Base-by-base conservation (phyloP, 2,329 filamentous ascomycete genomes). In the Lachnellula suecica region DNA sequence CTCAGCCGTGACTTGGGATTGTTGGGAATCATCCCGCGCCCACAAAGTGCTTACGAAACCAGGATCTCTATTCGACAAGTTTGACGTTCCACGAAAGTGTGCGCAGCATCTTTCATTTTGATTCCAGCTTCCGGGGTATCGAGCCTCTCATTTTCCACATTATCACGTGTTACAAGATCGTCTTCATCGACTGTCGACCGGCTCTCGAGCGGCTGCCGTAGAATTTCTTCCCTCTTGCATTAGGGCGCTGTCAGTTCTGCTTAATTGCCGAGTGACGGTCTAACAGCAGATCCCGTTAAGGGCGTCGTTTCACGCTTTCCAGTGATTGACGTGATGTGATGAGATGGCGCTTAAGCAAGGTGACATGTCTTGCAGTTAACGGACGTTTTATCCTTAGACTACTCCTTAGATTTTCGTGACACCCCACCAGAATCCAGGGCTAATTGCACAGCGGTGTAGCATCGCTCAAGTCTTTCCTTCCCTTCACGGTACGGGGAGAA, bases 291-390 rank as follows among this genome's bases (percentile, higher is more conserved):
- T 15, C 29, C 8, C 8, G 29, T 15, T 22, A 10, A 19, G 46
- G 24, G 44, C 49, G 34, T 47, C 31, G 20, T 47, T 56, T 45
- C 52, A 35, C 49, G 47, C 20, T 23, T 43, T 44, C 22, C 34
- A 42, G 31, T 42, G 48, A 53, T 51, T 49, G 49, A 47, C 38
- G 47, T 49, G 47, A 56, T 52, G 54, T 52, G 53, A 60, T 53
- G 50, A 52, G 52, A 56, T 55, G 52, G 59, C 57, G 59, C 59
- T 59, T 61, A 61, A 48, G 59, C 55, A 61, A 50, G 54, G 53
- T 54, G 19, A 40, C 35, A 43, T 34, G 53, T 58, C 45, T 52
- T 54, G 47, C 51, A 31, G 40, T 48, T 19, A n/a, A 52, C 35
- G 35, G 46, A 53, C n/a, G 17, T 43, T 44, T 47, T 20, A 31